A percentile compares a stretch with the other conserved stretches of the same genome.
These are phyloP conservation scores for Tripidium arundinaceum DNA, from an alignment of 202 grass and related monocot species.

Conservation along the genomic window DNA sequence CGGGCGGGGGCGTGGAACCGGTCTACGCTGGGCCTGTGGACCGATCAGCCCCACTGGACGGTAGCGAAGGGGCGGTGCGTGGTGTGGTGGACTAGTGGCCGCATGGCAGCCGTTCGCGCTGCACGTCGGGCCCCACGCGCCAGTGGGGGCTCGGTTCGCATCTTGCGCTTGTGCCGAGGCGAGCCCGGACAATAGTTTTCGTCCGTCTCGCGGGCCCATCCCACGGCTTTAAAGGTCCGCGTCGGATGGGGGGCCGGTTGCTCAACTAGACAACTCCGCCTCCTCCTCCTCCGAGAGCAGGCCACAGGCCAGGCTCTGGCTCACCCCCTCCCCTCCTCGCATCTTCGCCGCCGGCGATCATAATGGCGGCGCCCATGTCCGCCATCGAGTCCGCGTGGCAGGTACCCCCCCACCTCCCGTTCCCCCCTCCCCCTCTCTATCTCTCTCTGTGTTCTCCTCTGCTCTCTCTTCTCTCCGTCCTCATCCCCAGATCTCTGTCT, in stretches of 20 bases:
- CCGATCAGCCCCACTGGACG: neutral
- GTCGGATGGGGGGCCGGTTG: neutral
- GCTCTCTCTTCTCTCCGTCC: too few species aligned
- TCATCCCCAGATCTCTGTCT: too few species aligned
- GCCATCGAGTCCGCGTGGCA: slow-evolving; percentile 60
- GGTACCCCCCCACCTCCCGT: slow-evolving; percentile 9
- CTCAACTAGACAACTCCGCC: neutral
- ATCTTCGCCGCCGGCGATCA: too few species aligned
- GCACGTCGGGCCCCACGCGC: neutral
- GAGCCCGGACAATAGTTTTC: neutral
- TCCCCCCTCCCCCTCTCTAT: neutral
- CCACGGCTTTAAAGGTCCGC: neutral
- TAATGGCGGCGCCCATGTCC: slow-evolving; percentile 30
- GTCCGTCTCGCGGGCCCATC: neutral
- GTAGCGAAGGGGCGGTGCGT: neutral
- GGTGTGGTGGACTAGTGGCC: neutral
- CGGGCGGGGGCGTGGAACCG: neutral
- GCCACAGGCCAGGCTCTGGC: neutral
- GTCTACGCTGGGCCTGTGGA: neutral
- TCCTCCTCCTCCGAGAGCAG: neutral
- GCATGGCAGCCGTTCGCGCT: neutral
- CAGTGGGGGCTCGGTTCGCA: neutral
- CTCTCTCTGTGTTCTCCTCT: neutral
- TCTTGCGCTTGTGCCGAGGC: neutral
- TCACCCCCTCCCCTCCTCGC: too few species aligned